phyloP scores from a whole-genome alignment of 2,329 filamentous ascomycete species.

The Sporothrix humicola region DNA sequence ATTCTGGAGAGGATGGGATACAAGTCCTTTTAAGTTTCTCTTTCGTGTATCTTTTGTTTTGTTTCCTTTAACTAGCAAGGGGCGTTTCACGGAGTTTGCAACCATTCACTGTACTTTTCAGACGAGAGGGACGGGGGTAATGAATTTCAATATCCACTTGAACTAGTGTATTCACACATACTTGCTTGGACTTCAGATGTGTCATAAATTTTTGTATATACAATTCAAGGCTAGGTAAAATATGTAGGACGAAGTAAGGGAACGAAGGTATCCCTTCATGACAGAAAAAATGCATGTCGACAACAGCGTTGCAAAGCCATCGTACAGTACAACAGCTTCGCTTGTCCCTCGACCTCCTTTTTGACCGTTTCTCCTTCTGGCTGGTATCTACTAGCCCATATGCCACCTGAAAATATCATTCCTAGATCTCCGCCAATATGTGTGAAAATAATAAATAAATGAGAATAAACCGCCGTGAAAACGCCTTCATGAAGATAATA shows the following conservation, averaged over 20 bases:
- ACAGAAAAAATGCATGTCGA: neutral
- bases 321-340: neutral
- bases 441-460: neutral
- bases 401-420: neutral
- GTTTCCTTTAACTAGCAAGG: conserved; percentile 8
- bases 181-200: too few relatives aligned
- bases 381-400: neutral
- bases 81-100: conserved; percentile 15
- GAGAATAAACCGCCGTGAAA: neutral
- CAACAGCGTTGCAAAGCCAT: neutral
- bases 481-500: conserved; percentile 14
- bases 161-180: too few relatives aligned
- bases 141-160: conserved; percentile 15
- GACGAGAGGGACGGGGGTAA: neutral
- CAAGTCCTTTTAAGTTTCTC: neutral
- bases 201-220: neutral
- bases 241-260: neutral
- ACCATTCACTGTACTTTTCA: neutral
- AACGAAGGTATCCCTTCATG: neutral
- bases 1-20: neutral
- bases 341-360: neutral
- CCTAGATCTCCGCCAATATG: neutral
- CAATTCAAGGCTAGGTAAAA: neutral
- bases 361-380: neutral
- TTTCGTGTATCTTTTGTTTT: conserved; percentile 8